Evolutionary conservation across 2,329 filamentous ascomycete genomes (phyloP).

Genomic region (Aspergillus sp.): DNA sequence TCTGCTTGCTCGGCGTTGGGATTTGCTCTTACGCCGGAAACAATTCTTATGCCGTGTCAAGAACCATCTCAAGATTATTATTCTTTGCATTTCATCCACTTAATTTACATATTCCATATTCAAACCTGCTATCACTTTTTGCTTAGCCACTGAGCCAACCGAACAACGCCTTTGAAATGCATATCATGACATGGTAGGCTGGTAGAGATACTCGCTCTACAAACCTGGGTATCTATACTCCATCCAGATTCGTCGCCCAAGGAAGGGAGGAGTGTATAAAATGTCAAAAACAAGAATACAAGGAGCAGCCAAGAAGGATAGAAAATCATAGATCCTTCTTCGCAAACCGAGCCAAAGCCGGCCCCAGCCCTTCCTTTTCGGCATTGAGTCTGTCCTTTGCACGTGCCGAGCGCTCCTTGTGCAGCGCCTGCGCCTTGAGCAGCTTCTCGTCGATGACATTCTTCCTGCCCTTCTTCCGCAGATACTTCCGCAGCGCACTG

Average conservation of each 20-base stretch:
- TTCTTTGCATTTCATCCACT: conserved; percentile 13
- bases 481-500: conserved; percentile 80
- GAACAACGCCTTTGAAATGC: conserved; percentile 20
- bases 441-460: conserved; percentile 97
- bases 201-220: conserved; percentile 11
- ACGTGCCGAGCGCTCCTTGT: conserved; percentile 69
- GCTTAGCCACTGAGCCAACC: background rate
- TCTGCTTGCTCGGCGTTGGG: conserved; percentile 37
- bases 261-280: conserved; percentile 4
- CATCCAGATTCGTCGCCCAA: background rate
- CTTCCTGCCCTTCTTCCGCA: conserved; percentile 88
- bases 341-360: conserved; percentile 83
- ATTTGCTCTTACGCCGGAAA: conserved; percentile 28
- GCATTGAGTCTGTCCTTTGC: conserved; percentile 69
- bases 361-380: conserved; percentile 77
- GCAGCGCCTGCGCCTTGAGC: conserved; percentile 81
- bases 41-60: conserved; percentile 28
- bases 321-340: conserved; percentile 57
- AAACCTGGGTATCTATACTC: conserved; percentile 19
- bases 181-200: conserved; percentile 18
- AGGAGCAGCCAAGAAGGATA: background rate
- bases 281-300: background rate
- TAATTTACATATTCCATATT: conserved; percentile 4
- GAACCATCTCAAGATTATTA: conserved; percentile 25
- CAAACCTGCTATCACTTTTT: conserved; percentile 13